phyloP scores from a whole-genome alignment of 148 eudicot genomes.

The Amaranthus cruentus region DNA sequence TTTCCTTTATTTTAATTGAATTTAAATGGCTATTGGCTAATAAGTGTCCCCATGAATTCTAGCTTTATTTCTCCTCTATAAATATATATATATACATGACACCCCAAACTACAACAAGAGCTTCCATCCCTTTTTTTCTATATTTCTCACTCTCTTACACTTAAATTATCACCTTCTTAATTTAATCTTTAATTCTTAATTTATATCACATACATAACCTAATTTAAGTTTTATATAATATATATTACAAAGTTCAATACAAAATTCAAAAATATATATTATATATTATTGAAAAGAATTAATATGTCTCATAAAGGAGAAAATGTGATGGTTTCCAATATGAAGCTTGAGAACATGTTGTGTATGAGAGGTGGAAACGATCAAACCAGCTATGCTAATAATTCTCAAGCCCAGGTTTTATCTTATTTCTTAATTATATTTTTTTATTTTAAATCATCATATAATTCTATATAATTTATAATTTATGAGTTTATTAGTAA shows the following conservation, averaged over 20 bases:
- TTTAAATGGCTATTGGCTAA: no score
- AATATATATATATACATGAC: not conserved
- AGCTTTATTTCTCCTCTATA: not conserved
- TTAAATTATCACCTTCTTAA: not conserved
- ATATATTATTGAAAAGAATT: no score
- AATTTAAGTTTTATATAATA: not conserved
- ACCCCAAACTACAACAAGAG: not conserved
- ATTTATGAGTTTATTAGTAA: no score
- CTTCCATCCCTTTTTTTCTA: not conserved
- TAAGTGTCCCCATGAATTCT: not conserved
- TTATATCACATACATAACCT: not conserved
- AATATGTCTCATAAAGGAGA: constrained; percentile 53
- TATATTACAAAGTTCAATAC: not conserved
- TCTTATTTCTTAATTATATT: not conserved
- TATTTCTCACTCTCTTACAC: constrained; percentile 5
- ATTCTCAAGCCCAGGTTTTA: constrained; percentile 91
- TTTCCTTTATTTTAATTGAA: no score
- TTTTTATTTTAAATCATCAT: not conserved
- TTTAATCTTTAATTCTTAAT: not conserved
- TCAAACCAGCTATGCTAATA: constrained; percentile 85
- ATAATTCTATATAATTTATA: no score
- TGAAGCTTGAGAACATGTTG: constrained; percentile 77
- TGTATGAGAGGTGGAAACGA: constrained; percentile 98
- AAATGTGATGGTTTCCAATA: constrained; percentile 53
- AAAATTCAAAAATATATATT: not conserved